A percentile compares a stretch with the other conserved stretches of the same genome.
Evolutionary conservation across 805 yeast genomes (phyloP).

Genomic region (Candida boleticola): DNA sequence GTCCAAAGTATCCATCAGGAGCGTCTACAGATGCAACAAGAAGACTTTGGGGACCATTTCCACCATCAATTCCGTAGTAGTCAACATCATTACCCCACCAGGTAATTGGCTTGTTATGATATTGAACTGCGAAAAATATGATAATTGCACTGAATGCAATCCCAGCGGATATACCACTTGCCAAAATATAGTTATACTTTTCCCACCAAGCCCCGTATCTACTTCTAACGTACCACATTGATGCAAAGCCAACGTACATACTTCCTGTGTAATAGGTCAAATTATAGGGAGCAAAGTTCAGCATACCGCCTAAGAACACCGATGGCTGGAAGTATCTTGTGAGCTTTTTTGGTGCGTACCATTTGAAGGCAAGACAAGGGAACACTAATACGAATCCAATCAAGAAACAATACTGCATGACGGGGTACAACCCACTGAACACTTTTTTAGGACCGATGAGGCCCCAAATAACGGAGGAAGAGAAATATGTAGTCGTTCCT

Average conservation of each 20-base stretch:
- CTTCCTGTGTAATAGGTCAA: conserved; percentile 29
- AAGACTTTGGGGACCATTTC: neutral
- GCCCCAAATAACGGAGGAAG: conserved; percentile 48
- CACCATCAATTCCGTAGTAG: conserved; percentile 10
- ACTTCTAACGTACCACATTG: conserved; percentile 29
- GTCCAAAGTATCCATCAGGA: conserved; percentile 23
- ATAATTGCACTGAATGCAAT: conserved; percentile 34
- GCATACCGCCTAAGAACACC: conserved; percentile 28
- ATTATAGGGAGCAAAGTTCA: conserved; percentile 33
- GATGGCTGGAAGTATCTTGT: conserved; percentile 33
- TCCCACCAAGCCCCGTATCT: conserved; percentile 31
- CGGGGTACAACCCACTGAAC: conserved; percentile 30
- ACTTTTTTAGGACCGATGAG: conserved; percentile 49
- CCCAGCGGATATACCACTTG: conserved; percentile 31
- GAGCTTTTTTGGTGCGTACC: conserved; percentile 14
- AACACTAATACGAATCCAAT: conserved; percentile 29
- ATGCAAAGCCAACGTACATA: conserved; percentile 21
- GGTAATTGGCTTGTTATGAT: conserved; percentile 23
- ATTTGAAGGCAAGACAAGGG: conserved; percentile 15
- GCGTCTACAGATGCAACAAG: conserved; percentile 10
- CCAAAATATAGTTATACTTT: conserved; percentile 27
- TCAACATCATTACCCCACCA: conserved; percentile 31
- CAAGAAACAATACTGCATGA: conserved; percentile 32
- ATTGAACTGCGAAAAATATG: conserved; percentile 37
- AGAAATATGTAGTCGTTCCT: conserved; percentile 35